These are phyloP conservation scores for Scortechinia acanthostroma DNA, from an alignment of 2,329 filamentous ascomycete genomes.

Conservation along the genomic window DNA sequence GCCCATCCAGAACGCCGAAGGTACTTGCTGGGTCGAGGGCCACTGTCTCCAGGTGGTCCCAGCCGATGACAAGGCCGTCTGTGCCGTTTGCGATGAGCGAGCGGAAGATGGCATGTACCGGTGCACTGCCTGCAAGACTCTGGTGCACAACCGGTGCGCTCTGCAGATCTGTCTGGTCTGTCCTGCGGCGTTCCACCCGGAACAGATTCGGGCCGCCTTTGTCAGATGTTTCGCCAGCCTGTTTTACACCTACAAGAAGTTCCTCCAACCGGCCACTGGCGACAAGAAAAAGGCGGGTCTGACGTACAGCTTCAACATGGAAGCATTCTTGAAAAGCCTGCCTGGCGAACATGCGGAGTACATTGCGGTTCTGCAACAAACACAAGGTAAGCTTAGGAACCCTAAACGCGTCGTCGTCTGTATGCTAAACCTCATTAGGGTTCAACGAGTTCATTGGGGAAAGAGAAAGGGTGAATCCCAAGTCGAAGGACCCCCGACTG, in stretches of 20 bases:
- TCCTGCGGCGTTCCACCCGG: slow-evolving; percentile 58
- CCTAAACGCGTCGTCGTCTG: slow-evolving; percentile 5
- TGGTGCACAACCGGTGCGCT: slow-evolving; percentile 50
- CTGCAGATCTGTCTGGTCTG: slow-evolving; percentile 56
- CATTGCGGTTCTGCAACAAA: slow-evolving; percentile 54
- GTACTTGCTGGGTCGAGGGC: slow-evolving; percentile 33
- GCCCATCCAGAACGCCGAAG: slow-evolving; percentile 27
- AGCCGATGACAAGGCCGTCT: slow-evolving; percentile 30
- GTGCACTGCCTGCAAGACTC: slow-evolving; percentile 35
- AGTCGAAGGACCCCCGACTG: slow-evolving; percentile 39
- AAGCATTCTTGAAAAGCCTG: slow-evolving; percentile 56
- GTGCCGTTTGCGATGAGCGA: slow-evolving; percentile 40
- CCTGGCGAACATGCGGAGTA: slow-evolving; percentile 60
- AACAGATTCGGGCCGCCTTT: slow-evolving; percentile 62
- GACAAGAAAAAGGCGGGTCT: slow-evolving; percentile 57
- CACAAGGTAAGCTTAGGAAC: slow-evolving; percentile 53
- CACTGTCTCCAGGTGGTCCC: slow-evolving; percentile 34
- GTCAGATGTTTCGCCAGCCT: slow-evolving; percentile 64
- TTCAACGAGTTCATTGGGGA: slow-evolving; percentile 63
- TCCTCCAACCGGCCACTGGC: slow-evolving; percentile 45
- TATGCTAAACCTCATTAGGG: slow-evolving; percentile 23
- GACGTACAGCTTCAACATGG: slow-evolving; percentile 59
- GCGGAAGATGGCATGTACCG: slow-evolving; percentile 47
- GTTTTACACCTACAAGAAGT: slow-evolving; percentile 63
- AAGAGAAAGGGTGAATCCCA: slow-evolving; percentile 41